Evolutionary conservation across 257 asterid genomes (phyloP), one percentile per base, ranked within the genome.

Genomic region (Plantago elongata): DNA sequence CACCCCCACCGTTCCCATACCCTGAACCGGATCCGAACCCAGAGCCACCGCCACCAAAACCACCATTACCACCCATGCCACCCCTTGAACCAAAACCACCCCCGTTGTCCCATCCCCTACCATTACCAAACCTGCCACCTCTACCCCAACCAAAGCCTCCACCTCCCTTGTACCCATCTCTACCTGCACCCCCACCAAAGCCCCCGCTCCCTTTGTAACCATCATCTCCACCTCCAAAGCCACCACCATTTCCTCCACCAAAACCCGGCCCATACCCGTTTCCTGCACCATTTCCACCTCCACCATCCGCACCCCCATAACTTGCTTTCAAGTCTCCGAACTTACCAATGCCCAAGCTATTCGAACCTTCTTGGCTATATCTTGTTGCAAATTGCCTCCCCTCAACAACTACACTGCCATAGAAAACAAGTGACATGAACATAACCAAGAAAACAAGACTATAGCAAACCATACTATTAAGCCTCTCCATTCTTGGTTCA

Each of bases 381-480:
- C 34, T 6, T 54, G 29, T 54, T 3, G 59, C 12, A 27, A 54
- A 54, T 14, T 11, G 37, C 5, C 37, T 57, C n/a, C 71, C 73
- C 45, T 73, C 75, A 60, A 44, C 73, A 14, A 51, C 56, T 27
- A 51, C 59, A 40, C 9, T 46, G 15, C 54, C 58, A 61, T 38
- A 47, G 15, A 73, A 22, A 44, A 51, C 74, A 30, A 45, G 16
- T 60, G 64, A 64, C 64, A 61, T 6, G 67, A 70, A 7, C 73
- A 69, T 56, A 51, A 68, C 50, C 69, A 70, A 34, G 43, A 67
- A 56, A 68, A 70, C 50, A 18, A 75, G 48, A 65, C 56, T 45
- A 72, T 60, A 60, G 1, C 38, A 43, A 42, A 42, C 63, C 16
- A 40, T 44, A 14, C 48, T 38, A 27, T 13, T 15, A 22, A 18